Conservation (phyloP, 2,329 filamentous ascomycete species). For the Trichoderma koningii region DNA sequence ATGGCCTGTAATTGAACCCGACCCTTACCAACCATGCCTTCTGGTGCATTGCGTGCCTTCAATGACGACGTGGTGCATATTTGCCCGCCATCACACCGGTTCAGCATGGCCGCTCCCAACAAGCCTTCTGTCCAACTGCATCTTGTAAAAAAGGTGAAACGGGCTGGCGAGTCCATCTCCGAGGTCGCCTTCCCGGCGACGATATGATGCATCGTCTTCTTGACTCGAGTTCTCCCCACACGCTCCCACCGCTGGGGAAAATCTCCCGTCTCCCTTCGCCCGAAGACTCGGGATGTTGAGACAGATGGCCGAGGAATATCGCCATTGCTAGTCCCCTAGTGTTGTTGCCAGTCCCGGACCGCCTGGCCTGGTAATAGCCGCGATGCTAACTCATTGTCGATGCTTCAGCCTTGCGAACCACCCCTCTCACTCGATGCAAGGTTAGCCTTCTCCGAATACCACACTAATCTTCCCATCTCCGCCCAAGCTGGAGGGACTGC, state of each 20-base stretch:
- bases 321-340: not conserved
- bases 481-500: conserved; percentile 8
- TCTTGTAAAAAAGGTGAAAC: not conserved
- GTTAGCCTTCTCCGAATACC: conserved; percentile 11
- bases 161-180: not conserved
- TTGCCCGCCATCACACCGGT: conserved; percentile 5
- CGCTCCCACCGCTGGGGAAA: conserved; percentile 4
- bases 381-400: not conserved
- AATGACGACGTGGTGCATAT: conserved; percentile 14
- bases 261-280: conserved; percentile 18
- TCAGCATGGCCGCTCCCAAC: not conserved
- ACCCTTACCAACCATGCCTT: not conserved
- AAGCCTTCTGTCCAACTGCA: conserved; percentile 1
- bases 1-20: not conserved
- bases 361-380: not conserved
- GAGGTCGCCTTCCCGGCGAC: not conserved
- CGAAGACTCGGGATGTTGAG: not conserved
- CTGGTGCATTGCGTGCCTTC: not conserved
- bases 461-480: conserved; percentile 11
- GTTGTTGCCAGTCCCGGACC: not conserved
- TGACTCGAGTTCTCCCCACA: conserved; percentile 18
- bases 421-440: not conserved
- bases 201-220: conserved; percentile 20
- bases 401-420: conserved; percentile 22
- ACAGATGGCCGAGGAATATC: conserved; percentile 1